These are phyloP conservation scores for Alternaria sp. DNA, from an alignment of 2,329 filamentous ascomycete species.

Conservation along the genomic window DNA sequence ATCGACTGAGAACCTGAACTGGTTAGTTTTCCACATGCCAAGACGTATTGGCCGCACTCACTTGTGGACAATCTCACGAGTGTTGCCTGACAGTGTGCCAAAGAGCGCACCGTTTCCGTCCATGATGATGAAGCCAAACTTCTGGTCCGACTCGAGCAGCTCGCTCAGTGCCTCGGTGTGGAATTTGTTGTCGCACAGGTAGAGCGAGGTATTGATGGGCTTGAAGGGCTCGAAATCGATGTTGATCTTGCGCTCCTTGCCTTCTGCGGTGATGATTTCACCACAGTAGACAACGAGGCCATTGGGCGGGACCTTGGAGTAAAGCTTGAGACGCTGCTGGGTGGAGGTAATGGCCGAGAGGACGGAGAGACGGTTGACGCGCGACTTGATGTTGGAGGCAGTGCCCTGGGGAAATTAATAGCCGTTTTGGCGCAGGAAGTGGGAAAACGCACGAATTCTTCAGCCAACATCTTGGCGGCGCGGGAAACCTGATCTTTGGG, in stretches of 20 bases:
- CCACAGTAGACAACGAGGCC: conserved; percentile 98
- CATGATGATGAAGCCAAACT: conserved; percentile 99
- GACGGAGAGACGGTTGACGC: conserved; percentile 97
- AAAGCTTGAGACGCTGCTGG: conserved; percentile 97
- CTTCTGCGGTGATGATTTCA: conserved; percentile 99
- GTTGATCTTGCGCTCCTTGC: conserved; percentile 99
- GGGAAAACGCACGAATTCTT: conserved; percentile 84
- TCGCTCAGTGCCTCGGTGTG: conserved; percentile 97
- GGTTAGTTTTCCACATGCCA: neutral
- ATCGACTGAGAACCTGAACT: conserved; percentile 80
- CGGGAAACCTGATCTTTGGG: conserved; percentile 98
- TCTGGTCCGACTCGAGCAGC: conserved; percentile 97
- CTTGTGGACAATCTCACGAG: conserved; percentile 95
- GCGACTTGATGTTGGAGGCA: conserved; percentile 99
- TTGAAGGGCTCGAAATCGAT: conserved; percentile 99
- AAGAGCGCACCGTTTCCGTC: conserved; percentile 98
- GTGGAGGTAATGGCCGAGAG: conserved; percentile 98
- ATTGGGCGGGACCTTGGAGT: conserved; percentile 98
- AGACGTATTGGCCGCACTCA: conserved; percentile 19
- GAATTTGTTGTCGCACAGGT: conserved; percentile 99
- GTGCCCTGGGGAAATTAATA: conserved; percentile 71
- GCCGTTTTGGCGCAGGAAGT: neutral
- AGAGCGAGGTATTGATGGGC: conserved; percentile 99
- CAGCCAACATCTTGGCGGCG: conserved; percentile 98
- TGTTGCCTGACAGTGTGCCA: conserved; percentile 96